phyloP scores from a whole-genome alignment of 306 rosid genomes.

The Lathyrus sativus region DNA sequence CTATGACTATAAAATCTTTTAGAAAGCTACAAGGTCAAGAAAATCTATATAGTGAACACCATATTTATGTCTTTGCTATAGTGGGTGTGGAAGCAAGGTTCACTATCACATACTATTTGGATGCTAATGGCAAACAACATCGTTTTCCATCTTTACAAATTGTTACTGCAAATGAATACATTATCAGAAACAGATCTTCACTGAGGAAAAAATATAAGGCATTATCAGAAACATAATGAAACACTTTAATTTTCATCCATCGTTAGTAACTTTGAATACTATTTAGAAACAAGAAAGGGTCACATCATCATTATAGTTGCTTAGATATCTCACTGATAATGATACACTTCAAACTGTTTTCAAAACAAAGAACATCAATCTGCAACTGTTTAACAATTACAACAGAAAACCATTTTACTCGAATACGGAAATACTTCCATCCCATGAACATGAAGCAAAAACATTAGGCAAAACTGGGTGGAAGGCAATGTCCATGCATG shows the following conservation, averaged over 20 bases:
- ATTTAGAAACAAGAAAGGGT: conserved; percentile 21
- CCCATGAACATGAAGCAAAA: conserved; percentile 85
- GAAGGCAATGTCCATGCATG: conserved; percentile 70
- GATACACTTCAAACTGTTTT: conserved; percentile 22
- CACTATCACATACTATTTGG: conserved; percentile 37
- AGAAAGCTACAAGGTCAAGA: conserved; percentile 27
- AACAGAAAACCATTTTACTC: conserved; percentile 41
- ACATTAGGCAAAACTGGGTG: conserved; percentile 77
- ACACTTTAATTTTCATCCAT: conserved; percentile 34
- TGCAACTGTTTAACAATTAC: background rate
- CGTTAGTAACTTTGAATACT: conserved; percentile 23
- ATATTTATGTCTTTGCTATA: conserved; percentile 33
- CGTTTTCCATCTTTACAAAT: conserved; percentile 33
- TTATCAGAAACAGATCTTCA: conserved; percentile 41
- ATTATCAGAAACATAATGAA: conserved; percentile 34
- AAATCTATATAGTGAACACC: conserved; percentile 30
- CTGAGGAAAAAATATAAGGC: conserved; percentile 9
- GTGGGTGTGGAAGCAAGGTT: conserved; percentile 35
- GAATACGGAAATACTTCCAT: conserved; percentile 70
- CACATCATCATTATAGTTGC: conserved; percentile 36
- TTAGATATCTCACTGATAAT: conserved; percentile 21
- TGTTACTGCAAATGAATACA: conserved; percentile 21
- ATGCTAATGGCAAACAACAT: conserved; percentile 47
- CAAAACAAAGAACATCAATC: background rate
- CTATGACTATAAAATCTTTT: conserved; percentile 36